A percentile compares a stretch with the other conserved stretches of the same genome.
Conservation (phyloP, 805 yeast genomes). For the Candida odintsovae region DNA sequence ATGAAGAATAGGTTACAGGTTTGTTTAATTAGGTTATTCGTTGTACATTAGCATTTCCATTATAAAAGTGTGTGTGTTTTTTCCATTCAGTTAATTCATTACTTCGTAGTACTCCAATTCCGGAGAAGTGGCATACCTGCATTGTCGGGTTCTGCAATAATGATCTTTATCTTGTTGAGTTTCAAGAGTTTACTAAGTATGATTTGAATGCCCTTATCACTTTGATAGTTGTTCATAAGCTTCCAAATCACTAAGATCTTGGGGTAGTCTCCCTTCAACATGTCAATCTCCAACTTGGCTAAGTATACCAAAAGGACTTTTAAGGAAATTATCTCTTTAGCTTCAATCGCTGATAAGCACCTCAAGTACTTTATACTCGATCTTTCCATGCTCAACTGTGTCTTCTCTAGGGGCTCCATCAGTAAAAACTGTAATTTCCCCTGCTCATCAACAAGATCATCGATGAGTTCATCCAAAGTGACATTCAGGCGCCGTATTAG, state of each 20-base stretch:
- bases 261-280: background rate
- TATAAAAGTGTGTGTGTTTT: background rate
- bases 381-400: constrained; percentile 2
- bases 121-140: background rate
- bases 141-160: background rate
- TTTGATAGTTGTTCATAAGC: background rate
- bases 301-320: constrained; percentile 4
- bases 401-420: background rate
- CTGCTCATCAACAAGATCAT: background rate
- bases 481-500: background rate
- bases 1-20: constrained; percentile 10
- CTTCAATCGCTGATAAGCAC: background rate
- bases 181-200: constrained; percentile 5
- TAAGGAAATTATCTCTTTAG: constrained; percentile 2
- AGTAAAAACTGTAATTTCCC: background rate
- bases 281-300: constrained; percentile 1
- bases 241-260: background rate
- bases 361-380: constrained; percentile 10
- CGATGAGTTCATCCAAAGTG: constrained; percentile 1
- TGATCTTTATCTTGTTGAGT: background rate
- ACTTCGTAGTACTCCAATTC: background rate
- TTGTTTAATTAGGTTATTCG: background rate
- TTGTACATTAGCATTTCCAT: constrained; percentile 11
- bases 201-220: background rate
- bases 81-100: background rate